These are phyloP conservation scores for Quercus robur DNA, from an alignment of 306 rosid genomes.

Conservation along the genomic window DNA sequence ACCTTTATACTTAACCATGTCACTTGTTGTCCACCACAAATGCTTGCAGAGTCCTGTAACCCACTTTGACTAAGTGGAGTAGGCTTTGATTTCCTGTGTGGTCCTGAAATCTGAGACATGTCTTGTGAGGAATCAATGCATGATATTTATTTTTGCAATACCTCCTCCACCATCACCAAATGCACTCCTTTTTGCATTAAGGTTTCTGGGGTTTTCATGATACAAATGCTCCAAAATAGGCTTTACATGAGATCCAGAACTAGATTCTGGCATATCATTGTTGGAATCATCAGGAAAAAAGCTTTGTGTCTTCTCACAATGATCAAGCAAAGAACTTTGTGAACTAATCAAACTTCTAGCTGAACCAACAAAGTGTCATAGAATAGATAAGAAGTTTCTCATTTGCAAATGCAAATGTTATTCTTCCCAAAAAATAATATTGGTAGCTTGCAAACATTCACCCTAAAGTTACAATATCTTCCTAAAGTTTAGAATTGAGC, in stretches of 20 bases:
- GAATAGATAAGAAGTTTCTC: slow-evolving; percentile 2
- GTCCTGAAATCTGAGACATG: too few species aligned
- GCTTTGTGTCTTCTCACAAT: slow-evolving; percentile 13
- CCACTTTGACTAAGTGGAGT: slow-evolving; percentile 55
- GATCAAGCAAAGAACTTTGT: slow-evolving; percentile 30
- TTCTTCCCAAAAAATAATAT: neutral
- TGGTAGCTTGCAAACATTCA: too few species aligned
- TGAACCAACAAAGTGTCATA: slow-evolving; percentile 18
- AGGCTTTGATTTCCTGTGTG: too few species aligned
- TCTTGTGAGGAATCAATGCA: too few species aligned
- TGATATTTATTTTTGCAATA: neutral
- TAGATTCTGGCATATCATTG: slow-evolving; percentile 21
- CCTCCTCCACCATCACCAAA: slow-evolving; percentile 1
- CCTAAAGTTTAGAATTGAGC: neutral
- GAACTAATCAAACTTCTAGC: slow-evolving; percentile 27
- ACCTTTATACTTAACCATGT: slow-evolving; percentile 85
- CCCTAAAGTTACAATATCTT: too few species aligned
- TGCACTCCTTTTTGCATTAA: slow-evolving; percentile 28
- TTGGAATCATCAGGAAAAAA: slow-evolving; percentile 14
- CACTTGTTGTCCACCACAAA: slow-evolving; percentile 80
- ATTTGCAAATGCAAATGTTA: slow-evolving; percentile 1
- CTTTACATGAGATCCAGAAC: slow-evolving; percentile 26
- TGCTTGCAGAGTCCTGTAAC: slow-evolving; percentile 76
- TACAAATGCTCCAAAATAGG: slow-evolving; percentile 26
- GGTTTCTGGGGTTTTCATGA: slow-evolving; percentile 23